These are phyloP conservation scores for Botryotinia convoluta DNA, from an alignment of 2,329 filamentous ascomycete genomes.

Conservation along the genomic window DNA sequence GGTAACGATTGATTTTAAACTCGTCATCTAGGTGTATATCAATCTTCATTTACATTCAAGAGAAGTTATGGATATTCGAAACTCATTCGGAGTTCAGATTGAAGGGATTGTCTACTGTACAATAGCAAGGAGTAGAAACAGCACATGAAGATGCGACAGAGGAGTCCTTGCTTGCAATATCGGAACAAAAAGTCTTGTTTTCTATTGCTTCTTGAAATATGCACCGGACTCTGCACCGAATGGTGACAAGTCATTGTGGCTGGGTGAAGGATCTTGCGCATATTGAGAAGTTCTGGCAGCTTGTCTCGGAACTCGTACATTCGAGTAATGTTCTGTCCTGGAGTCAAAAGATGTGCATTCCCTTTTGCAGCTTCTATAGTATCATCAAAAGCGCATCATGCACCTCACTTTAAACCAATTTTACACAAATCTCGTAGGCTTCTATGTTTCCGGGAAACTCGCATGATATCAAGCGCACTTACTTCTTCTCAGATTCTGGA, in stretches of 20 bases:
- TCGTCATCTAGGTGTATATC: background rate
- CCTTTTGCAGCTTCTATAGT: background rate
- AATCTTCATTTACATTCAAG: background rate
- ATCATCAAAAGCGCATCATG: background rate
- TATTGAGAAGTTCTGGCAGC: too few relatives aligned
- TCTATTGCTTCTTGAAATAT: too few relatives aligned
- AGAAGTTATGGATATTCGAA: background rate
- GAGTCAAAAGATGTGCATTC: background rate
- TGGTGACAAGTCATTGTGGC: too few relatives aligned
- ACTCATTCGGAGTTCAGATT: background rate
- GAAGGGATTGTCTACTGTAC: accelerated
- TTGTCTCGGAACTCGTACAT: background rate
- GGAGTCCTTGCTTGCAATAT: too few relatives aligned
- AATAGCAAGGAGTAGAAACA: background rate
- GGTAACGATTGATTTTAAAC: background rate
- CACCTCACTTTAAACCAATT: background rate
- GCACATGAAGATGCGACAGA: background rate
- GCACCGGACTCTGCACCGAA: too few relatives aligned
- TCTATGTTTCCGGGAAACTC: background rate
- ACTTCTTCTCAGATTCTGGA: background rate
- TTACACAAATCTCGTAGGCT: background rate
- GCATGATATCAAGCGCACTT: background rate
- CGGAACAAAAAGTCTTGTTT: too few relatives aligned
- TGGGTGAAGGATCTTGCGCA: too few relatives aligned
- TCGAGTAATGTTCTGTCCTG: background rate